Conservation (phyloP, 306 rosid species). For the Lathyrus oleraceus region DNA sequence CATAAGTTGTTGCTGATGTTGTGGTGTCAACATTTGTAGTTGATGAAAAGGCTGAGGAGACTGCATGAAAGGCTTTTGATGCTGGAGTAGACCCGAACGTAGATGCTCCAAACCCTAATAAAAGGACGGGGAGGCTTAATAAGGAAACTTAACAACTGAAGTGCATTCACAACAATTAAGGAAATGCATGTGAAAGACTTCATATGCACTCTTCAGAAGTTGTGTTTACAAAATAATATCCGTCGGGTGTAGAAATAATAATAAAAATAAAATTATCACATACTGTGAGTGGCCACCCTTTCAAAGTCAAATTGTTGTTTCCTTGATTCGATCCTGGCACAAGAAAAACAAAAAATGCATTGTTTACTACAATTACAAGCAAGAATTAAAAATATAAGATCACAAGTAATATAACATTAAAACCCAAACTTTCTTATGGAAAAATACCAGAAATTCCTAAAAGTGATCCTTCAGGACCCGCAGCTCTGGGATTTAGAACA, state of each 20-base stretch:
- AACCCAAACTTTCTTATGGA: slow-evolving; percentile 20
- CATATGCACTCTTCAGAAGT: too few species aligned
- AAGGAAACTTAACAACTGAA: slow-evolving; percentile 9
- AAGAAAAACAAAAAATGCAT: slow-evolving; percentile 34
- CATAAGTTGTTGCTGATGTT: slow-evolving; percentile 91
- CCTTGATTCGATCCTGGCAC: slow-evolving; percentile 95
- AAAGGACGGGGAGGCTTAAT: slow-evolving; percentile 28
- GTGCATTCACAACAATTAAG: slow-evolving; percentile 14
- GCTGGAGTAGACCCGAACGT: slow-evolving; percentile 91
- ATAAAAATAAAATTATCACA: slow-evolving; percentile 38
- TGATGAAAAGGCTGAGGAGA: slow-evolving; percentile 90
- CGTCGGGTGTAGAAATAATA: background rate
- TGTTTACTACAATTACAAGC: slow-evolving; percentile 32
- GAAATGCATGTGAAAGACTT: too few species aligned
- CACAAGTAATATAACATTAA: slow-evolving; percentile 1
- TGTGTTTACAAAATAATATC: background rate
- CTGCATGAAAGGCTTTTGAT: slow-evolving; percentile 84
- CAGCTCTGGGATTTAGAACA: slow-evolving; percentile 86
- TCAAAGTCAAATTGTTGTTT: slow-evolving; percentile 85
- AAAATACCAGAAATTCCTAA: slow-evolving; percentile 84
- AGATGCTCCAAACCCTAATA: slow-evolving; percentile 89
- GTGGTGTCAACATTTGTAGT: slow-evolving; percentile 94
- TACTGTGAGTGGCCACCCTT: slow-evolving; percentile 99
- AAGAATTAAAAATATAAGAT: slow-evolving; percentile 14
- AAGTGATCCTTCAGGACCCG: slow-evolving; percentile 87